These are phyloP conservation scores for Gloeophyllum trabeum DNA, from an alignment of 768 basidiomycete genomes.

Conservation along the genomic window DNA sequence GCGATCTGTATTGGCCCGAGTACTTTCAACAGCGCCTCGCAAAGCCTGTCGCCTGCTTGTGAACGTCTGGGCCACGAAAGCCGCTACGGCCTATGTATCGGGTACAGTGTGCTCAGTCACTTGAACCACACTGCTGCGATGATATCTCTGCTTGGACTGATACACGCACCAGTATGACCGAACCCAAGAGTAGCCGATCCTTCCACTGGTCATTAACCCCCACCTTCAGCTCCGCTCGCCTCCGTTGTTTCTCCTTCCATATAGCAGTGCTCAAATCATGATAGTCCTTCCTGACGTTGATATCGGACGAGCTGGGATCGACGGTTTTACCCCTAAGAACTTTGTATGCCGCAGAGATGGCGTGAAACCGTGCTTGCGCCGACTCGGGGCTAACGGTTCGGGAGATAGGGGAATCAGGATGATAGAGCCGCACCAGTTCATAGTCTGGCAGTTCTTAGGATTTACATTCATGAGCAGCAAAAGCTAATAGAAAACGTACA, in stretches of 20 bases:
- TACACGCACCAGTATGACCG: constrained; percentile 37
- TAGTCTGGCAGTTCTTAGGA: constrained; percentile 37
- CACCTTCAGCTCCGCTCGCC: constrained; percentile 29
- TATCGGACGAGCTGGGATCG: constrained; percentile 10
- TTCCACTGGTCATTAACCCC: constrained; percentile 58
- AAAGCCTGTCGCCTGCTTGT: constrained; percentile 20
- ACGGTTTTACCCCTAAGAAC: constrained; percentile 39
- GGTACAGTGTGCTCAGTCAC: no score
- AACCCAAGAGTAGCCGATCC: constrained; percentile 47
- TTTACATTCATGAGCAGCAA: constrained; percentile 7
- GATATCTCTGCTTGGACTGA: not conserved
- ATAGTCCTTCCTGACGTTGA: constrained; percentile 8
- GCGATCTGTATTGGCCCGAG: no score
- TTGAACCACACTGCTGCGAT: not conserved
- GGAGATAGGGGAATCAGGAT: constrained; percentile 52
- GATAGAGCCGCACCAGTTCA: constrained; percentile 71
- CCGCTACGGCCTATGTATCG: constrained; percentile 19
- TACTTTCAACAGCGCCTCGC: constrained; percentile 9
- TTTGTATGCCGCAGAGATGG: constrained; percentile 62
- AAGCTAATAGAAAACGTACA: constrained; percentile 16
- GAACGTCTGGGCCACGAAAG: constrained; percentile 21
- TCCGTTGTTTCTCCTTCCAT: constrained; percentile 25
- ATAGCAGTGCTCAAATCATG: constrained; percentile 22
- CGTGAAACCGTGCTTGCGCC: constrained; percentile 56
- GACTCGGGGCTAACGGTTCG: constrained; percentile 31